Percentiles rank a stretch among this genome's conserved stretches.
Conservation (phyloP, 768 basidiomycete genomes). For the Myochromella boudieri region DNA sequence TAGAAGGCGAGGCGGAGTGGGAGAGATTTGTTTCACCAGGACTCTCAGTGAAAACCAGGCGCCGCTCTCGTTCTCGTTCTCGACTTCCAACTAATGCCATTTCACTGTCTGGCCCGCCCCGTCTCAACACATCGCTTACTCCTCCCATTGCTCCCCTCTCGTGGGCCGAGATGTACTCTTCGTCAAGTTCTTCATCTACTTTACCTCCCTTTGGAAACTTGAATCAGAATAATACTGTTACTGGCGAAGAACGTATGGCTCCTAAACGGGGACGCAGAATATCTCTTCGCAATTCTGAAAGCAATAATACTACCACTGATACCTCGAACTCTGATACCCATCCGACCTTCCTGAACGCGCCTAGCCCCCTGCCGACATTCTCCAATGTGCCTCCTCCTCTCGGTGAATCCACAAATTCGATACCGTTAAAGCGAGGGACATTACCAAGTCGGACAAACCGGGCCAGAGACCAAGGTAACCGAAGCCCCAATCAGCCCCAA, state of each 20-base stretch:
- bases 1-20: conserved; percentile 35
- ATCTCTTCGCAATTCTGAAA: conserved; percentile 46
- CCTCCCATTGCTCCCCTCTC: conserved; percentile 47
- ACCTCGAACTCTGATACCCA: conserved; percentile 52
- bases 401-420: conserved; percentile 50
- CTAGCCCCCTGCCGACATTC: conserved; percentile 52
- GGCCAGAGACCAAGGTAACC: conserved; percentile 42
- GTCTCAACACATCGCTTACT: conserved; percentile 33
- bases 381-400: conserved; percentile 51
- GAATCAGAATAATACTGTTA: conserved; percentile 76
- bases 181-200: conserved; percentile 51
- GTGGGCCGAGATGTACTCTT: conserved; percentile 61
- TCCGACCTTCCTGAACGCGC: conserved; percentile 59
- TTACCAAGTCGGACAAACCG: conserved; percentile 53
- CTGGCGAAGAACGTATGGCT: conserved; percentile 77
- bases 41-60: conserved; percentile 51
- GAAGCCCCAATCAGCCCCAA: no score
- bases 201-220: conserved; percentile 41
- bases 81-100: conserved; percentile 73
- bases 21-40: conserved; percentile 45
- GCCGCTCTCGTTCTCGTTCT: conserved; percentile 76
- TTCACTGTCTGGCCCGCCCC: conserved; percentile 52
- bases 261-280: conserved; percentile 58
- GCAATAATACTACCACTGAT: conserved; percentile 44
- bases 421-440: conserved; percentile 36